Percentiles rank a stretch among this genome's conserved stretches.
These are phyloP conservation scores for Arthroderma uncinatum DNA, from an alignment of 2,329 filamentous ascomycete species.

Conservation along the genomic window DNA sequence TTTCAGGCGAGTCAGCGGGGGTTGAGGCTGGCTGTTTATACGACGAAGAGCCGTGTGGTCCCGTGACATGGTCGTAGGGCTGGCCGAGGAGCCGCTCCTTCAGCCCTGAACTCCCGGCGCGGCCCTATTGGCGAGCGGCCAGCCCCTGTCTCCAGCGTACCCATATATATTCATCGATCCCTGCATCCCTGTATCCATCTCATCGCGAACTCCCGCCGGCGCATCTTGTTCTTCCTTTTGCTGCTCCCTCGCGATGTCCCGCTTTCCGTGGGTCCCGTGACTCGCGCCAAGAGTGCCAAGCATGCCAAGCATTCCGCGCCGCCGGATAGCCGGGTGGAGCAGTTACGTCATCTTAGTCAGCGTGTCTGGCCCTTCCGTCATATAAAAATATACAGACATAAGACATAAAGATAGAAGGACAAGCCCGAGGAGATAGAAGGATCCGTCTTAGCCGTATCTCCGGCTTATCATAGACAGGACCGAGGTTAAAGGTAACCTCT, in stretches of 20 bases:
- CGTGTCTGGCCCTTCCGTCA: background rate
- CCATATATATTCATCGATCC: no score
- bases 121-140: background rate
- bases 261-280: background rate
- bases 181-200: background rate
- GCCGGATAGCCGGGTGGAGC: background rate
- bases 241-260: background rate
- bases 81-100: slow-evolving; percentile 2
- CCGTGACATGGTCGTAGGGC: background rate
- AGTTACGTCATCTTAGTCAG: background rate
- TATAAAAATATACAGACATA: background rate
- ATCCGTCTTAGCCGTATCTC: no score
- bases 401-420: background rate
- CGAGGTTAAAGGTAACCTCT: no score
- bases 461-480: no score
- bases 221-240: no score
- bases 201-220: no score
- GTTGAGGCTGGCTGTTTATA: background rate
- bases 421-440: background rate
- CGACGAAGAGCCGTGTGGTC: background rate
- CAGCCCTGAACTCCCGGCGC: background rate
- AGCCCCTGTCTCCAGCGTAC: background rate
- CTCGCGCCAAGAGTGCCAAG: background rate
- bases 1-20: background rate
- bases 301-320: background rate